Base-by-base conservation (phyloP, 164 flowering plant species). In the Amborella trichopoda region DNA sequence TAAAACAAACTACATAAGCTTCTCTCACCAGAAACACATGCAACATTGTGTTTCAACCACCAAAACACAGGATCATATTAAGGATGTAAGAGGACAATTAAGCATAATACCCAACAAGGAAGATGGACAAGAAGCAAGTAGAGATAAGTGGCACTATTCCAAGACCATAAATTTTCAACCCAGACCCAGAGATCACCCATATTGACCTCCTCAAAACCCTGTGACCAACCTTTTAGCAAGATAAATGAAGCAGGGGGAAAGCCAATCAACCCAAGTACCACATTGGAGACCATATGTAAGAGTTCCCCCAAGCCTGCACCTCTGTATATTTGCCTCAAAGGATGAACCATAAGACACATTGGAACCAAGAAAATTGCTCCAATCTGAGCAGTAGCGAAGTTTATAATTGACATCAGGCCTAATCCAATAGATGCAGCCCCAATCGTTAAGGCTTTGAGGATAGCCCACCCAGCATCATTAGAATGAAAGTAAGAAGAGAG, bases 141-240 rank as follows among this genome's bases (percentile, higher is more conserved):
- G 10, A 91, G 78, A 59, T 87, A 91, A 44, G 95, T 87, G 10
- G 96, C 99, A 66, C 99, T 81, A 50, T 74, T 84, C 96, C 94
- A 84, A 23, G 64, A 69, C 95, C 95, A 84, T 25, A 91, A 81
- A 30, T 88, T 71, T 61, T 82, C 95, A 14, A 68, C 61, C 95
- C 96, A 87, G 18, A 18, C 71, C 96, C 96, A 87, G 66, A 81
- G 80, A 19, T 82, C 84, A 21, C 81, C 86, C 11, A 74, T 23
- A 52, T 44, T 52, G 39, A 61, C 19, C 14, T 55, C 46, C 17
- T 39, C 58, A 44, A 64, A 64, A 49, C 83, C 85, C 30, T 57
- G 66, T 17, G 62, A 55, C 20, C 48, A 52, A 11, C 74, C 68
- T 62, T 75, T 81, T 49, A 73, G 6, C 36, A 87, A 2, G 40